Percentiles rank a stretch among this genome's conserved stretches.
Evolutionary conservation across 306 rosid species (phyloP).

Genomic region (Begonia peltatifolia): DNA sequence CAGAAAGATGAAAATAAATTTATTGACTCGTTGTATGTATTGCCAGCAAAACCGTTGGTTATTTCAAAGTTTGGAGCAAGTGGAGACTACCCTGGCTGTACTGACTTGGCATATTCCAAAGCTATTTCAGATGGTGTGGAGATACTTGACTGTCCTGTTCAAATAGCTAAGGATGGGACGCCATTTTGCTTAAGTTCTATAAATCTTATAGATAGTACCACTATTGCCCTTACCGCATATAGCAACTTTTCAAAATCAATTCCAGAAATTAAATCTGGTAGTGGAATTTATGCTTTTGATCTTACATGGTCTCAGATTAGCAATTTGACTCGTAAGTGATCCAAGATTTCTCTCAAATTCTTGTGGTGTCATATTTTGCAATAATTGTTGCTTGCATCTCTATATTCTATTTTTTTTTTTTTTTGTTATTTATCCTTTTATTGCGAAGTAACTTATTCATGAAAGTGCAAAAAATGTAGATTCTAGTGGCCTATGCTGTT

Average conservation of each 20-base stretch:
- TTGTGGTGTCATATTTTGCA: too few species aligned
- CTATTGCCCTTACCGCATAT: slow-evolving; percentile 32
- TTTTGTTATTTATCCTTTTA: background rate
- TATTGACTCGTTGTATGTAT: slow-evolving; percentile 14
- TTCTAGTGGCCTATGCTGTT: too few species aligned
- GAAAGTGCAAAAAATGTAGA: too few species aligned
- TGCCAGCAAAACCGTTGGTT: slow-evolving; percentile 45
- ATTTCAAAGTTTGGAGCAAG: slow-evolving; percentile 82
- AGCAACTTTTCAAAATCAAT: slow-evolving; percentile 15
- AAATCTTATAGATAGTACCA: slow-evolving; percentile 64
- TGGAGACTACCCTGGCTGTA: slow-evolving; percentile 74
- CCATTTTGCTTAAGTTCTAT: slow-evolving; percentile 64
- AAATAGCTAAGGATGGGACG: slow-evolving; percentile 56
- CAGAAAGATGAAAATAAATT: slow-evolving; percentile 2
- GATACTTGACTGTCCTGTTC: slow-evolving; percentile 84
- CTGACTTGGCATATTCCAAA: slow-evolving; percentile 35
- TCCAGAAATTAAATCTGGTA: slow-evolving; percentile 33
- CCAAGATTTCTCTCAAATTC: background rate
- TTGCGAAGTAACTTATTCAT: background rate
- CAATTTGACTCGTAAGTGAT: slow-evolving; percentile 50
- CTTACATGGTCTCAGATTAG: slow-evolving; percentile 53
- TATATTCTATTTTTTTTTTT: background rate
- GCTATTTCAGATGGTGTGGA: slow-evolving; percentile 76
- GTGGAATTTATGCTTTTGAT: slow-evolving; percentile 62
- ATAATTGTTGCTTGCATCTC: too few species aligned